Evolutionary conservation across 352 stramenopile genomes (phyloP).

Genomic region (Elongisporangium anandrum): DNA sequence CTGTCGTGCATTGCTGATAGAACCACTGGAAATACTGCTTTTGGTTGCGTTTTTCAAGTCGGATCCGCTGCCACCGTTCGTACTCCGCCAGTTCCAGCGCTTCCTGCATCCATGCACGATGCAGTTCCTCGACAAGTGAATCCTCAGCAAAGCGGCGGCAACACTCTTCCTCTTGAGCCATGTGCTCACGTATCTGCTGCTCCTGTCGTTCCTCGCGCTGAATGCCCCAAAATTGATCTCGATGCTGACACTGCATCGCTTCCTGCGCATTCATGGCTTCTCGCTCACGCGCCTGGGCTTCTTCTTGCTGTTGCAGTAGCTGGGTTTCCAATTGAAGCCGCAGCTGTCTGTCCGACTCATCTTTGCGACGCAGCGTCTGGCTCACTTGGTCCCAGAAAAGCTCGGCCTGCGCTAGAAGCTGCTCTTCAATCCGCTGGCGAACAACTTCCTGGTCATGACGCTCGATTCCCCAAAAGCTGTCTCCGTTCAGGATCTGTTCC

Average conservation of each 20-base stretch:
- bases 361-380: constrained; percentile 8
- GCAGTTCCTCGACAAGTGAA: constrained; percentile 21
- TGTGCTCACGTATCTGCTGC: constrained; percentile 16
- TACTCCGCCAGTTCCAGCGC: constrained; percentile 10
- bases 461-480: constrained; percentile 55
- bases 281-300: constrained; percentile 22
- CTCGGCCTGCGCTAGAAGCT: constrained; percentile 32
- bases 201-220: constrained; percentile 46
- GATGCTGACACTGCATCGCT: constrained; percentile 29
- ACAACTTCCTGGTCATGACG: constrained; percentile 31
- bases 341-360: too few species aligned
- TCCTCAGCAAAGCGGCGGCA: constrained; percentile 30
- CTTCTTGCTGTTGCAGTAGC: constrained; percentile 13
- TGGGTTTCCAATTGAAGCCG: constrained; percentile 7
- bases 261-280: constrained; percentile 35
- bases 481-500: constrained; percentile 35
- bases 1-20: constrained; percentile 42
- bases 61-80: constrained; percentile 14
- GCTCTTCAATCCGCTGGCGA: constrained; percentile 35
- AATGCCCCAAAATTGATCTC: constrained; percentile 61
- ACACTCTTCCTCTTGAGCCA: constrained; percentile 29
- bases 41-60: constrained; percentile 35
- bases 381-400: constrained; percentile 41
- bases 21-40: constrained; percentile 60
- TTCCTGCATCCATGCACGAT: constrained; percentile 27